A percentile compares a stretch with the other conserved stretches of the same genome.
These are phyloP conservation scores for Trypanosomatidae sp. DNA, from an alignment of 208 protist genomes.

Conservation along the genomic window DNA sequence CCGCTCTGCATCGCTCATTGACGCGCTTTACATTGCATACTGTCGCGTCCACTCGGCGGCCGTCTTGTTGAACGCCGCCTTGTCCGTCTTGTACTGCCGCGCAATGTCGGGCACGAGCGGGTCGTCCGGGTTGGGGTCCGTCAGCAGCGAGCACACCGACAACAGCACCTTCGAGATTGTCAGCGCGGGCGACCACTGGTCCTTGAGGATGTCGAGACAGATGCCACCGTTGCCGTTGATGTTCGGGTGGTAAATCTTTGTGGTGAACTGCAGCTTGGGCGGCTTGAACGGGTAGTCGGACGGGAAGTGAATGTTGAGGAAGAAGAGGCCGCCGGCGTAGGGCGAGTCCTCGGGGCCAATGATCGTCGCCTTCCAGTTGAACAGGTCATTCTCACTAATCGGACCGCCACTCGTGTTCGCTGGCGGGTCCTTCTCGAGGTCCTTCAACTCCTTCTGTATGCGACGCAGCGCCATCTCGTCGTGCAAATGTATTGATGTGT, in stretches of 20 bases:
- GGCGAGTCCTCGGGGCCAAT: slow-evolving; percentile 94
- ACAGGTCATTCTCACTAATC: slow-evolving; percentile 89
- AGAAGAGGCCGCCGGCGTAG: slow-evolving; percentile 97
- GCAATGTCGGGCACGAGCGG: slow-evolving; percentile 97
- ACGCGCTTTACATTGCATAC: slow-evolving; percentile 37
- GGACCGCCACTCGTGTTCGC: slow-evolving; percentile 93
- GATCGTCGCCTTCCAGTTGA: slow-evolving; percentile 96
- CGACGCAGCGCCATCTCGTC: slow-evolving; percentile 86
- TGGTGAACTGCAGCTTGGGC: slow-evolving; percentile 89
- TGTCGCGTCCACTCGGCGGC: slow-evolving; percentile 90
- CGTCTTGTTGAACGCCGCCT: slow-evolving; percentile 81
- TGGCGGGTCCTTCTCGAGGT: slow-evolving; percentile 92
- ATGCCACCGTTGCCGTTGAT: slow-evolving; percentile 96
- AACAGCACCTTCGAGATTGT: slow-evolving; percentile 98
- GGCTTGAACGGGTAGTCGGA: slow-evolving; percentile 97
- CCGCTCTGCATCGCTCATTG: too few species aligned
- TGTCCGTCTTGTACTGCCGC: slow-evolving; percentile 92
- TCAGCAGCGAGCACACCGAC: slow-evolving; percentile 97
- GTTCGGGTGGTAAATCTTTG: slow-evolving; percentile 96
- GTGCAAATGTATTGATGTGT: slow-evolving; percentile 2
- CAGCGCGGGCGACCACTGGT: slow-evolving; percentile 94
- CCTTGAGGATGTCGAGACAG: slow-evolving; percentile 98
- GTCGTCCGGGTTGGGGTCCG: slow-evolving; percentile 99
- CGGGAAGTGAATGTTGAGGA: slow-evolving; percentile 98
- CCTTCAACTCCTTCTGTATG: slow-evolving; percentile 93